A percentile compares a stretch with the other conserved stretches of the same genome.
These are phyloP conservation scores for Pseudoturritis turrita DNA, from an alignment of 345 rosid genomes.

Conservation along the genomic window DNA sequence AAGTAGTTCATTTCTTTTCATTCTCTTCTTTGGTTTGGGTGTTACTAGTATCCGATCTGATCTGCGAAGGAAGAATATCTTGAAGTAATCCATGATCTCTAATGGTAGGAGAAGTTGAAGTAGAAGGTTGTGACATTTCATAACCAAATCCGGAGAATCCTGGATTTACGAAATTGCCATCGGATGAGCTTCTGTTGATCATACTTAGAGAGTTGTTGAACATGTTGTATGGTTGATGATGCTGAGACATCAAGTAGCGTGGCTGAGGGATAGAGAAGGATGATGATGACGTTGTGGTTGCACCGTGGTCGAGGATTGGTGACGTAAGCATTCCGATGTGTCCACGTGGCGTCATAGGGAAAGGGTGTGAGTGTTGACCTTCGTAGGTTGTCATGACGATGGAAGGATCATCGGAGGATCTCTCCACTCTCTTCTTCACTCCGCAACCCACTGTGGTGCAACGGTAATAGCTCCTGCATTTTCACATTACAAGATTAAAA, in stretches of 20 bases:
- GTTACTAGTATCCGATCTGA: slow-evolving; percentile 29
- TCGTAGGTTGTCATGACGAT: slow-evolving; percentile 93
- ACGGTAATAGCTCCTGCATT: slow-evolving; percentile 89
- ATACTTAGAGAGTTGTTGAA: slow-evolving; percentile 26
- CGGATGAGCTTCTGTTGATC: slow-evolving; percentile 14
- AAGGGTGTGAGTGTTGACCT: slow-evolving; percentile 81
- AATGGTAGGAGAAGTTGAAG: slow-evolving; percentile 24
- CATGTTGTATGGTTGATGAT: slow-evolving; percentile 34
- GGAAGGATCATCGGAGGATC: slow-evolving; percentile 76
- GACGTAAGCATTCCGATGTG: slow-evolving; percentile 42
- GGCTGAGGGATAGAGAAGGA: slow-evolving; percentile 46
- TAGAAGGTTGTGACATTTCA: slow-evolving; percentile 24
- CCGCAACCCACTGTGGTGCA: slow-evolving; percentile 93
- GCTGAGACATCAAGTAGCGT: slow-evolving; percentile 35
- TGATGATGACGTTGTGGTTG: slow-evolving; percentile 32
- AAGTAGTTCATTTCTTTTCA: slow-evolving; percentile 7
- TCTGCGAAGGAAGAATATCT: slow-evolving; percentile 80
- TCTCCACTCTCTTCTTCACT: slow-evolving; percentile 98
- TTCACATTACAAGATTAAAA: not conserved
- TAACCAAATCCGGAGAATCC: slow-evolving; percentile 29
- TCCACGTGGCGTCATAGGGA: slow-evolving; percentile 74
- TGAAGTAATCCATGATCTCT: slow-evolving; percentile 89
- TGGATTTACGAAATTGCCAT: slow-evolving; percentile 12
- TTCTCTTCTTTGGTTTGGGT: slow-evolving; percentile 10
- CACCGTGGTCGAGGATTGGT: slow-evolving; percentile 28